These are phyloP conservation scores for Sporothrix variecibatus DNA, from an alignment of 2,329 filamentous ascomycete species.

Conservation along the genomic window DNA sequence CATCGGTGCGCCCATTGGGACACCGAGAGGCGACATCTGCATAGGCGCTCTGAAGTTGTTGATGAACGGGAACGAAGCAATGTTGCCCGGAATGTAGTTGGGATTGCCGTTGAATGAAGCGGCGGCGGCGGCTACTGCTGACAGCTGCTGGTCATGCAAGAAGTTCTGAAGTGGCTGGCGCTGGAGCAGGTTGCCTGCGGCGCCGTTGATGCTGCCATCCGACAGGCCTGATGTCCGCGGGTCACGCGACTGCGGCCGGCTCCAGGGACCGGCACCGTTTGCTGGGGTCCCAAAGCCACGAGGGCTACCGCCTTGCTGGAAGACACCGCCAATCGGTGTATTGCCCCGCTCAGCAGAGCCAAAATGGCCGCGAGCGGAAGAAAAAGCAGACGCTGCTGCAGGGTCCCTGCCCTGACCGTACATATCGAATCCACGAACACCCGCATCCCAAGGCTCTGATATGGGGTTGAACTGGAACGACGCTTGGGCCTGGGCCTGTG, in stretches of 20 bases:
- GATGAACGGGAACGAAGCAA: slow-evolving; percentile 39
- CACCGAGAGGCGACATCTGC: slow-evolving; percentile 36
- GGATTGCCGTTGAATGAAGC: background rate
- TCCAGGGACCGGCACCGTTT: slow-evolving; percentile 42
- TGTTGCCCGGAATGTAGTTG: slow-evolving; percentile 2
- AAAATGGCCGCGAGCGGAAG: slow-evolving; percentile 37
- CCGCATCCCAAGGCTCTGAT: slow-evolving; percentile 48
- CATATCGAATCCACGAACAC: slow-evolving; percentile 25
- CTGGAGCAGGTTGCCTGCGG: background rate
- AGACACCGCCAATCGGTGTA: slow-evolving; percentile 37
- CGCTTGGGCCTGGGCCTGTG: slow-evolving; percentile 27
- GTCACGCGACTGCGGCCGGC: slow-evolving; percentile 40
- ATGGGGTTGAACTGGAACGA: slow-evolving; percentile 51
- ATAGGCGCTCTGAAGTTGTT: slow-evolving; percentile 42
- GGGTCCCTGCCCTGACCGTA: slow-evolving; percentile 7
- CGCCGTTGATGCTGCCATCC: background rate
- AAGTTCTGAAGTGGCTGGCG: slow-evolving; percentile 20
- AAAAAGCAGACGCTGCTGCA: background rate
- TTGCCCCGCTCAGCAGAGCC: slow-evolving; percentile 42
- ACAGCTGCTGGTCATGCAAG: slow-evolving; percentile 25
- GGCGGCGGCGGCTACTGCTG: slow-evolving; percentile 4
- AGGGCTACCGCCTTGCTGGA: slow-evolving; percentile 39
- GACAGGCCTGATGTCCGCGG: slow-evolving; percentile 30
- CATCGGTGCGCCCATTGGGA: slow-evolving; percentile 34
- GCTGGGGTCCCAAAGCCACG: slow-evolving; percentile 23